Evolutionary conservation across 176 grass and related monocot species (phyloP), one percentile per base, ranked within the genome.

Genomic region (Oryza officinalis): DNA sequence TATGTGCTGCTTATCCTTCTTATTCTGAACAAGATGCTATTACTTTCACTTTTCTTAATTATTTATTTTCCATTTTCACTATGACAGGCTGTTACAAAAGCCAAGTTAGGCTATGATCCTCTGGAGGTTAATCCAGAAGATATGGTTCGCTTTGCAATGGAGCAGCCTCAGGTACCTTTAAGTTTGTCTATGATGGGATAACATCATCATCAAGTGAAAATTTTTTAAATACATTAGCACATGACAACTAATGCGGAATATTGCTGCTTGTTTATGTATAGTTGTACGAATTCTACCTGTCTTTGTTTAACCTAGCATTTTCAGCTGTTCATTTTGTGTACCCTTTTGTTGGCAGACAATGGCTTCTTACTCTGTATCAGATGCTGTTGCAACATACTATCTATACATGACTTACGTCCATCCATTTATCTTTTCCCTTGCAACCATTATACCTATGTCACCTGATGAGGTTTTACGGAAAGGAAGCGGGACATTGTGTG

Each of bases 351-450:
- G 91, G 66, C 89, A 98, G 96, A 98, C 79, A 90, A 98, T 98
- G 96, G 96, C 96, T 88, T 98, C 96, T 69, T 98, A 98, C 86
- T 95, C 96, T 75, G 96, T 98, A 78, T 98, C 96, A 85, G 93
- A 98, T 93, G 93, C 93, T 83, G 96, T 98, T 80, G 91, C 96
- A 15, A 98, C 96, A 44, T 93, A 95, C 81, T 98, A 92, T 68
- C 83, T 98, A 66, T 98, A 98, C 85, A 98, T 98, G 96, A 95
- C 96, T 77, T 98, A 98, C 81, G 87, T 98, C 63, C 93, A 95
- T 93, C 96, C 96, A 11, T 98, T 98, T 84, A 98, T 98, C 83
- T 98, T 98, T 89, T 98, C 96, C 75, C 96, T 98, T 87, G 93
- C 93, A 88, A 98, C 96, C 66, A 95, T 98, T 85, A 93, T 98